Conservation (phyloP, 768 basidiomycete species). For the Chalciporus piperatus region DNA sequence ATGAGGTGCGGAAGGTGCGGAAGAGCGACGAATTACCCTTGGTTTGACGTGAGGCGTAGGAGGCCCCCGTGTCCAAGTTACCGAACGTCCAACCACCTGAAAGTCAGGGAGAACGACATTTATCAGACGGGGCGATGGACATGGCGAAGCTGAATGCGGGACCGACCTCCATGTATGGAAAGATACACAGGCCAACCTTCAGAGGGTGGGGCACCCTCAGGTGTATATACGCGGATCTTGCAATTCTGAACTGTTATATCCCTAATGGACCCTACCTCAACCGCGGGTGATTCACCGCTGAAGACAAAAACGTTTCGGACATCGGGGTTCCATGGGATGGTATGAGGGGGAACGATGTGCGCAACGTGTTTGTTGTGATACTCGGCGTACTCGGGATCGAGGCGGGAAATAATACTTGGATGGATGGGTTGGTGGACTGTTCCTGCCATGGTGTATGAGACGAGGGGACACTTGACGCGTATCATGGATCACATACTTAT, state of each 20-base stretch:
- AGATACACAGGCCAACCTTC: conserved; percentile 69
- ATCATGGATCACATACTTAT: too few species aligned
- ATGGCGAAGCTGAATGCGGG: not conserved
- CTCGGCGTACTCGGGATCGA: conserved; percentile 63
- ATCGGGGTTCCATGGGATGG: conserved; percentile 56
- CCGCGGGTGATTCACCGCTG: conserved; percentile 51
- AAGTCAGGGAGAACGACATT: not conserved
- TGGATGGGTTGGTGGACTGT: conserved; percentile 50
- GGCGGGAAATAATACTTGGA: conserved; percentile 49
- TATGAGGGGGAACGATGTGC: conserved; percentile 47
- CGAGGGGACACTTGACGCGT: not conserved
- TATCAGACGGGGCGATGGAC: not conserved
- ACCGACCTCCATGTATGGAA: conserved; percentile 68
- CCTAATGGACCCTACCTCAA: conserved; percentile 51
- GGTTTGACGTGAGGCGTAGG: conserved; percentile 41
- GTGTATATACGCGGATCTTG: conserved; percentile 59
- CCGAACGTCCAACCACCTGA: conserved; percentile 76
- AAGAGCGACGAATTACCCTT: conserved; percentile 5
- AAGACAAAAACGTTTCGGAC: conserved; percentile 50
- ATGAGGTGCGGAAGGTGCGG: too few species aligned
- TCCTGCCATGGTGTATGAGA: conserved; percentile 8
- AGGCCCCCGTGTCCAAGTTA: conserved; percentile 53
- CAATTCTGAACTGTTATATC: conserved; percentile 50
- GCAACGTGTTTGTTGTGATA: conserved; percentile 52
- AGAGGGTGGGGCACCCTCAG: conserved; percentile 45